Conservation (phyloP, 305 asterid genomes). For the Ajuga reptans region DNA sequence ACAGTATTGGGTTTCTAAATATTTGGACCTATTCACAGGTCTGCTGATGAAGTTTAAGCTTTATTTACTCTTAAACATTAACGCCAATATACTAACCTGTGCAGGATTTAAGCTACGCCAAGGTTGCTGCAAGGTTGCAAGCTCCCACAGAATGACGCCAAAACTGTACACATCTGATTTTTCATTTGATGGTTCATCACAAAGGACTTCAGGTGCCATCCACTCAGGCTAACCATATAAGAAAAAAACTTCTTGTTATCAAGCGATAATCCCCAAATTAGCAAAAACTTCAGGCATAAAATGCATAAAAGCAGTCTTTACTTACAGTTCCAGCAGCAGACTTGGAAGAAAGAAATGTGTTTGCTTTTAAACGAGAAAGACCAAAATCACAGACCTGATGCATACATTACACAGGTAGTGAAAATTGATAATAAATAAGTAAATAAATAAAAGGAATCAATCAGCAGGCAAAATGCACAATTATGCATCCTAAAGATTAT, state of each 20-base stretch:
- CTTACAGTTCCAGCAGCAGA: constrained; percentile 93
- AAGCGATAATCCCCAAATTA: constrained; percentile 6
- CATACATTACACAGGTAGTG: constrained; percentile 26
- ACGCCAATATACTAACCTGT: constrained; percentile 50
- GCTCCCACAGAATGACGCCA: constrained; percentile 90
- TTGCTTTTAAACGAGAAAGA: constrained; percentile 75
- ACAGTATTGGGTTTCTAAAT: background rate
- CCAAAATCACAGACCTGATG: constrained; percentile 87
- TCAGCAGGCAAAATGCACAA: constrained; percentile 10
- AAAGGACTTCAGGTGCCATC: constrained; percentile 98
- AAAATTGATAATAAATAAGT: background rate
- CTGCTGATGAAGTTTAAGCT: background rate
- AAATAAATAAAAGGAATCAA: background rate
- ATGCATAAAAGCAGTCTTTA: constrained; percentile 8
- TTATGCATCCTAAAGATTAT: constrained; percentile 7
- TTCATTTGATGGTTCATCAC: constrained; percentile 80
- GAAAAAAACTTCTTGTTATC: background rate
- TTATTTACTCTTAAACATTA: background rate
- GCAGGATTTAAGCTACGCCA: constrained; percentile 76
- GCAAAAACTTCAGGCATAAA: constrained; percentile 12
- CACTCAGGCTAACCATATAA: constrained; percentile 67
- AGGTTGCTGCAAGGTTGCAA: constrained; percentile 74
- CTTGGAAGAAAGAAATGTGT: constrained; percentile 81
- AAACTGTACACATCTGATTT: constrained; percentile 88
- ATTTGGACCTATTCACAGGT: background rate